Base-by-base conservation (phyloP, 768 basidiomycete species). In the Candolleomyces aberdarensis region DNA sequence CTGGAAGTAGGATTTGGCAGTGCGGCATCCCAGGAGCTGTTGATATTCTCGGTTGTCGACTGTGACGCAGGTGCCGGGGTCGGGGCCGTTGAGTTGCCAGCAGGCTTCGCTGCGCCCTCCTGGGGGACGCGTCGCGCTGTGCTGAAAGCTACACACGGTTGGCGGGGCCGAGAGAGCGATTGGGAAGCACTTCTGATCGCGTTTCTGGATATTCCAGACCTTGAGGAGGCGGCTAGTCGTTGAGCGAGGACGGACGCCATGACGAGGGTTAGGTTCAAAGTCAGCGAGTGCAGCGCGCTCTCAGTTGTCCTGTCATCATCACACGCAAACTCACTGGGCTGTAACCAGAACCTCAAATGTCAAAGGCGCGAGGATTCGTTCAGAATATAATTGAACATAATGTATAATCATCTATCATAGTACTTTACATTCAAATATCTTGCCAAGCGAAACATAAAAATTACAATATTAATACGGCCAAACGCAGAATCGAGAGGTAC, bases 1-100 rank as follows among this genome's bases (percentile, higher is more conserved):
- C 61, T 56, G 49, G 52, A 62, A 46, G 51, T 56, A 1, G 61
- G 63, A 19, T 70, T 64, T 9, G 67, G 67, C 19, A 69, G 46
- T 13, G 63, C 10, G 3, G 26, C 39, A 17, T 55, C 53, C 39
- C 36, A 22, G 11, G 51, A 7, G 26, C 22, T 14, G 29, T 52
- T 32, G 11, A 19, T 22, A 22, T 14, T 31, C 32, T 11, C 51
- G 26, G 51, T 6, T 22, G 22, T 52, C 51, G 10, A 29, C 26
- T 15, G 10, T 10, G 19, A 6, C 20, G 15, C 15, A 13, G 51
- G 11, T 13, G 51, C 26, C 22, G 51, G 7, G n/a, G 51, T 13
- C 11, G 51, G 51, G 6, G 26, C 32, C 26, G 51, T 11, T 3
- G 48, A 22, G 31, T 11, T 40, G 53, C 40, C n/a, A 15, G 15